Evolutionary conservation across 768 basidiomycete genomes (phyloP), one percentile per base, ranked within the genome.

Genomic region (Amanita polypyramis): DNA sequence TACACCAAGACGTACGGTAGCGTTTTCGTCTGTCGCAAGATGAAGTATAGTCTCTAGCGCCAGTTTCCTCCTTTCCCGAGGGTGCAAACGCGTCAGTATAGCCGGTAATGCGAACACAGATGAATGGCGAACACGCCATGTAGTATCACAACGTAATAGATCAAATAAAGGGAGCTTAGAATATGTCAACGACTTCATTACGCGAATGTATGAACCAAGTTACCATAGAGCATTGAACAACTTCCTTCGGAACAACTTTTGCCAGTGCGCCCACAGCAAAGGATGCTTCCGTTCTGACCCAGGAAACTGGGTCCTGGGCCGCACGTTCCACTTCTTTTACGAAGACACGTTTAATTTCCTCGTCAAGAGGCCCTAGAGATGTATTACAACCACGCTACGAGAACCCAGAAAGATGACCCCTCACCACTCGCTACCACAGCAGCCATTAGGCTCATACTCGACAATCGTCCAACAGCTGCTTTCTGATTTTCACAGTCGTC

Each of bases 381-480:
- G 36, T 43, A 49, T 41, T 44, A 38, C 44, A 44, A 38, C 48
- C 0, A 47, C 50, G n/a, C 53, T 15, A 49, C 32, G 43, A 11
- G 25, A 27, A 34, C 43, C 14, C 5, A 35, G 34, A 45, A 48
- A 41, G 11, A 29, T 38, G 43, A 51, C 50, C 43, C 68, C 74
- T 59, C 61, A 86, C 84, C 82, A 52, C 79, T 80, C 21, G 90
- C 87, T 25, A 85, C 77, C 10, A 92, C 80, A 6, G 89, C 82
- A 33, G 92, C 92, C 70, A 95, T 87, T 43, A 96, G 67, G 60
- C 88, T 90, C 91, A 96, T 92, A 56, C 90, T 90, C 4, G 89
- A 87, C 42, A 95, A 69, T 49, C 91, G 75, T 4, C 94, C 94
- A 15, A 91, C 74, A 4, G 85, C 79, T 11, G 85, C 88, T 60